Conservation (phyloP, 208 protist genomes). For the Leishmania tropica region DNA sequence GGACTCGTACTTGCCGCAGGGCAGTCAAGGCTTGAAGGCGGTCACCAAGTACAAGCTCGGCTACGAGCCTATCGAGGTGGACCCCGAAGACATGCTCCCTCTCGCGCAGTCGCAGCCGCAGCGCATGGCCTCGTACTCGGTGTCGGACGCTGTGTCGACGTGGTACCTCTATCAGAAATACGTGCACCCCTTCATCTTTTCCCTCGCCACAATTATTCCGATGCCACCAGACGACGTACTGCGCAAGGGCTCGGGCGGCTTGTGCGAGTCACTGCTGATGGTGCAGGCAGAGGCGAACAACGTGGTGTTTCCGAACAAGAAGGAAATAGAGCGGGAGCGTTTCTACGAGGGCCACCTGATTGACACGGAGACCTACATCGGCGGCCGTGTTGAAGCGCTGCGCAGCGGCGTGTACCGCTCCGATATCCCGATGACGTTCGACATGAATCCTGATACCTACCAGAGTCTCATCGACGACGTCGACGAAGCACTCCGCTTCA, state of each 20-base stretch:
- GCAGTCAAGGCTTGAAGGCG: constrained; percentile 96
- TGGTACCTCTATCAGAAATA: constrained; percentile 99
- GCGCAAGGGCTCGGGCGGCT: constrained; percentile 98
- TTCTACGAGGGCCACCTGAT: constrained; percentile 98
- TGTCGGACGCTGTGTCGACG: constrained; percentile 99
- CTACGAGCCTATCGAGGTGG: constrained; percentile 99
- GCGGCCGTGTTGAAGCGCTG: constrained; percentile 95
- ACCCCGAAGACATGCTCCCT: constrained; percentile 99
- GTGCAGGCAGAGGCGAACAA: constrained; percentile 97
- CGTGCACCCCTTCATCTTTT: constrained; percentile 99
- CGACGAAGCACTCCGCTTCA: constrained; percentile 93
- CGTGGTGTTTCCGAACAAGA: constrained; percentile 99
- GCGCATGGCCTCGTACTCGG: constrained; percentile 99
- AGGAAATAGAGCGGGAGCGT: constrained; percentile 84
- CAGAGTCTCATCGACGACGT: constrained; percentile 95
- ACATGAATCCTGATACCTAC: constrained; percentile 92
- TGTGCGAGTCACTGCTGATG: constrained; percentile 99
- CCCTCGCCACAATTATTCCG: constrained; percentile 99
- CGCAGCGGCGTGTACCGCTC: constrained; percentile 97
- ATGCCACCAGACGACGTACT: constrained; percentile 99
- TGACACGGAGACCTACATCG: constrained; percentile 99
- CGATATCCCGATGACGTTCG: constrained; percentile 97
- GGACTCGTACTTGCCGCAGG: constrained; percentile 99
- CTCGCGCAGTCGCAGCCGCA: constrained; percentile 96
- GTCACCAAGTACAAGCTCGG: constrained; percentile 99